Percentiles rank a stretch among this genome's conserved stretches.
Conservation (phyloP, 2,329 filamentous ascomycete genomes). For the Aspergillus tubingensis region DNA sequence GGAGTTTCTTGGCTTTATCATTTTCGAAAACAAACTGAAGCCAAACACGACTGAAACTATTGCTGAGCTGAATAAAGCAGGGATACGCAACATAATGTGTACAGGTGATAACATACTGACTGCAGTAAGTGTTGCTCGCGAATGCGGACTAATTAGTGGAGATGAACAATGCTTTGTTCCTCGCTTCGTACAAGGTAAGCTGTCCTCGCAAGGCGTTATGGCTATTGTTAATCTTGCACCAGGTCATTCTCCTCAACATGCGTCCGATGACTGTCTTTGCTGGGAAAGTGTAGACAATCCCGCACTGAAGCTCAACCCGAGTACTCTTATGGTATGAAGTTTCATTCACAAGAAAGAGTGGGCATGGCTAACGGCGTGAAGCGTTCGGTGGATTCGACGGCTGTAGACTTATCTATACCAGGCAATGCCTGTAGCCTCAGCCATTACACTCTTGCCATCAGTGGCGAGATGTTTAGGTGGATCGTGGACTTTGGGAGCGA, state of each 20-base stretch:
- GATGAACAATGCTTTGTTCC: conserved; percentile 90
- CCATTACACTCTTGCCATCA: conserved; percentile 87
- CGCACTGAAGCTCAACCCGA: conserved; percentile 73
- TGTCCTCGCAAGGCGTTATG: background rate
- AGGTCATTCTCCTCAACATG: conserved; percentile 73
- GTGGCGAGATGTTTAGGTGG: conserved; percentile 95
- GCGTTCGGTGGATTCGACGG: conserved; percentile 70
- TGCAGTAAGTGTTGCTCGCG: conserved; percentile 90
- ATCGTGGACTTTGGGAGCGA: conserved; percentile 85
- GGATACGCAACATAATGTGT: conserved; percentile 91
- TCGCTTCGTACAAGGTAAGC: conserved; percentile 70
- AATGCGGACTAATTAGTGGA: conserved; percentile 79
- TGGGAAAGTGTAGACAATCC: conserved; percentile 97
- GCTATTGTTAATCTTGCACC: background rate
- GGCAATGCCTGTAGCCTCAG: conserved; percentile 78
- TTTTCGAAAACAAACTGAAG: conserved; percentile 98
- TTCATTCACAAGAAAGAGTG: background rate
- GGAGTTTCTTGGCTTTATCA: conserved; percentile 91
- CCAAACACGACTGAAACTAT: conserved; percentile 79
- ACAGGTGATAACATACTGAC: conserved; percentile 98
- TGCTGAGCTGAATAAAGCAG: conserved; percentile 76
- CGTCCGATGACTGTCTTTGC: conserved; percentile 69
- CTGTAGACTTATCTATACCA: conserved; percentile 78
- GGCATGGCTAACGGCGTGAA: conserved; percentile 37
- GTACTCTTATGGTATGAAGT: conserved; percentile 66